A percentile compares a stretch with the other conserved stretches of the same genome.
These are phyloP conservation scores for Hypsizygus ulmarius DNA, from an alignment of 1,284 basidiomycete species.

Conservation along the genomic window DNA sequence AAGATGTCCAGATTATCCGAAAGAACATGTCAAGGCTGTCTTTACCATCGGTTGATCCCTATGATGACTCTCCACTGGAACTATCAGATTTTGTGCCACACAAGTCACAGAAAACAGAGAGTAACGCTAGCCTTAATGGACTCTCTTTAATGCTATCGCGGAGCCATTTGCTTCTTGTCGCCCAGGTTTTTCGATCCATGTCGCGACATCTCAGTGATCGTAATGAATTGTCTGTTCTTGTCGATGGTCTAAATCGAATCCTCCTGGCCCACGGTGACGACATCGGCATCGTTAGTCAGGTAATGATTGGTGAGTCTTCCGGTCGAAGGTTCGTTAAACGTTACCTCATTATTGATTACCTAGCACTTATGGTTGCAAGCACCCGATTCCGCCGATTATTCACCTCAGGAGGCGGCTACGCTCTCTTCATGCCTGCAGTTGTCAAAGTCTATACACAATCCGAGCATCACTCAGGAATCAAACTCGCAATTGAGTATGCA, in stretches of 20 bases:
- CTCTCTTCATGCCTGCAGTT: constrained; percentile 68
- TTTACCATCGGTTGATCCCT: constrained; percentile 45
- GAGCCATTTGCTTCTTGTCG: constrained; percentile 69
- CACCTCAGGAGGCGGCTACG: constrained; percentile 68
- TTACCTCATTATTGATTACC: constrained; percentile 2
- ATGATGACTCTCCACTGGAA: constrained; percentile 35
- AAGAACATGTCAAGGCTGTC: constrained; percentile 66
- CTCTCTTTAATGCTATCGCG: constrained; percentile 63
- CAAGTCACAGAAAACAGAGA: constrained; percentile 13
- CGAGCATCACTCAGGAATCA: constrained; percentile 52
- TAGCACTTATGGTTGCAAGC: constrained; percentile 67
- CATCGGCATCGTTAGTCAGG: constrained; percentile 68
- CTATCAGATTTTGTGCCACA: constrained; percentile 42
- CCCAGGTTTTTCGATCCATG: constrained; percentile 70
- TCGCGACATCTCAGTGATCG: constrained; percentile 76
- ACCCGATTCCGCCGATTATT: constrained; percentile 77
- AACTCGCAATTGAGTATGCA: constrained; percentile 70
- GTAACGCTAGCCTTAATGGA: constrained; percentile 11
- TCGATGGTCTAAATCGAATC: constrained; percentile 70
- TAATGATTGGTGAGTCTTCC: constrained; percentile 57
- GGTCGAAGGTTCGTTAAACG: not conserved
- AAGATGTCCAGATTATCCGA: constrained; percentile 70
- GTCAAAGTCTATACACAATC: constrained; percentile 67
- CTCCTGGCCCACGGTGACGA: constrained; percentile 66
- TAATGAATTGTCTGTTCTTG: constrained; percentile 64